Percentiles rank a stretch among this genome's conserved stretches.
phyloP scores from a whole-genome alignment of 768 basidiomycete species.

The Mrakia frigida region DNA sequence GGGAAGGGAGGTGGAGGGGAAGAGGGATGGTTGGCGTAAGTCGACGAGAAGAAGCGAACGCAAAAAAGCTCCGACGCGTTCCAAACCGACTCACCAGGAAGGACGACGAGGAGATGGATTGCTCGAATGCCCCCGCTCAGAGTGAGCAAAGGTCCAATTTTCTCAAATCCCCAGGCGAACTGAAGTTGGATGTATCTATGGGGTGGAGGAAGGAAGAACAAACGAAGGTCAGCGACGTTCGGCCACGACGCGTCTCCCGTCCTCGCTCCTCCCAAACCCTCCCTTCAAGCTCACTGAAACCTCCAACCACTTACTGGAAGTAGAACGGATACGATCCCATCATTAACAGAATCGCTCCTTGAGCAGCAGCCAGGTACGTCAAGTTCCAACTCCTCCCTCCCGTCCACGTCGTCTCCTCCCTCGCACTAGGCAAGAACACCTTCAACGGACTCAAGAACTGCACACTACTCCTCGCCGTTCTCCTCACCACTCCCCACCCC shows the following conservation, averaged over 20 bases:
- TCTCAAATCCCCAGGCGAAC: conserved; percentile 39
- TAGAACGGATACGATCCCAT: conserved; percentile 53
- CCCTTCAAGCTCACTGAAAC: too few species aligned
- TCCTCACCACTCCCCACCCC: conserved; percentile 37
- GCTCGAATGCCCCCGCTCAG: conserved; percentile 55
- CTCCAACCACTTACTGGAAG: conserved; percentile 50
- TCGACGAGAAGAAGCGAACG: background rate
- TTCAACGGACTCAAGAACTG: conserved; percentile 59
- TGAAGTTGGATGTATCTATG: conserved; percentile 62
- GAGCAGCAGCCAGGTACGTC: conserved; percentile 54
- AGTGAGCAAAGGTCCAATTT: conserved; percentile 42
- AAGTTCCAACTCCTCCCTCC: conserved; percentile 61
- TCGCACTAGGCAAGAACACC: conserved; percentile 53
- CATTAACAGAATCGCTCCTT: conserved; percentile 38
- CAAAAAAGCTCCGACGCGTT: background rate
- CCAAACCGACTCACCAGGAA: conserved; percentile 54
- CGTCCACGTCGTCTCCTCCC: conserved; percentile 40
- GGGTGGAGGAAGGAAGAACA: conserved; percentile 47
- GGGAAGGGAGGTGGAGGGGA: too few species aligned
- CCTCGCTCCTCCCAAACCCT: too few species aligned
- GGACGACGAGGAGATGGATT: conserved; percentile 52
- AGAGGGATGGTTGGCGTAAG: too few species aligned
- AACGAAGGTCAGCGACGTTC: conserved; percentile 11
- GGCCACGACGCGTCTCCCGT: too few species aligned
- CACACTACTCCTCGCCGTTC: conserved; percentile 43